Evolutionary conservation across 257 asterid genomes (phyloP).

Genomic region (Nicotiana sylvestris): DNA sequence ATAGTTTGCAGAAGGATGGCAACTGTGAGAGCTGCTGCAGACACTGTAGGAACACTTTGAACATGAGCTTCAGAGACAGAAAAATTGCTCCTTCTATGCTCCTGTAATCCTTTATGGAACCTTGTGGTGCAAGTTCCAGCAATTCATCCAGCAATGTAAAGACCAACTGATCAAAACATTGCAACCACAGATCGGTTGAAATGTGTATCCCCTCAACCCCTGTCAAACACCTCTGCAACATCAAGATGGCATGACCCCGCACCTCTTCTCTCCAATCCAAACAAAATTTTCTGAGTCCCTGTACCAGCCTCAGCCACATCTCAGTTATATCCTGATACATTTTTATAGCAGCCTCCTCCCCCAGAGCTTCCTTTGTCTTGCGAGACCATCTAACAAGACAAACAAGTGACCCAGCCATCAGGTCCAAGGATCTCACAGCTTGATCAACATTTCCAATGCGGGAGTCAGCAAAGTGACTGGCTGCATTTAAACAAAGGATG

Average conservation of each 20-base stretch:
- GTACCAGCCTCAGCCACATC: conserved; percentile 94
- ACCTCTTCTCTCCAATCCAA: conserved; percentile 81
- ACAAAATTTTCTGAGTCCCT: conserved; percentile 75
- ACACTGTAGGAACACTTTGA: conserved; percentile 60
- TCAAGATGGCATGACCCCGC: conserved; percentile 64
- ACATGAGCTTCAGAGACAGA: conserved; percentile 61
- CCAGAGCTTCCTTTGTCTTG: conserved; percentile 61
- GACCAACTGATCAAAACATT: conserved; percentile 65
- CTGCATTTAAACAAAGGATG: conserved; percentile 77
- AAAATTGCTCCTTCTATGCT: conserved; percentile 70
- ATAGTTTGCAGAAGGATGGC: conserved; percentile 55
- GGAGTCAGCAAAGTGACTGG: conserved; percentile 88
- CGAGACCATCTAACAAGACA: conserved; percentile 71
- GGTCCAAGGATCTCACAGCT: conserved; percentile 65
- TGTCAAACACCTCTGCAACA: conserved; percentile 66
- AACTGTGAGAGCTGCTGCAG: conserved; percentile 48
- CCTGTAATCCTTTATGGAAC: conserved; percentile 65
- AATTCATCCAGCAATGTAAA: conserved; percentile 74
- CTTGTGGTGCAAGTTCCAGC: conserved; percentile 52
- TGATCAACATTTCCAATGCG: conserved; percentile 70
- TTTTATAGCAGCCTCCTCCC: conserved; percentile 58
- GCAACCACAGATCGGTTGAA: conserved; percentile 62
- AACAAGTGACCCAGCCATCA: conserved; percentile 82
- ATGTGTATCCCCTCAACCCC: conserved; percentile 59
- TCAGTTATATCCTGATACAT: conserved; percentile 80